phyloP scores from a whole-genome alignment of 805 yeast species.

The Starmerella bombicola region DNA sequence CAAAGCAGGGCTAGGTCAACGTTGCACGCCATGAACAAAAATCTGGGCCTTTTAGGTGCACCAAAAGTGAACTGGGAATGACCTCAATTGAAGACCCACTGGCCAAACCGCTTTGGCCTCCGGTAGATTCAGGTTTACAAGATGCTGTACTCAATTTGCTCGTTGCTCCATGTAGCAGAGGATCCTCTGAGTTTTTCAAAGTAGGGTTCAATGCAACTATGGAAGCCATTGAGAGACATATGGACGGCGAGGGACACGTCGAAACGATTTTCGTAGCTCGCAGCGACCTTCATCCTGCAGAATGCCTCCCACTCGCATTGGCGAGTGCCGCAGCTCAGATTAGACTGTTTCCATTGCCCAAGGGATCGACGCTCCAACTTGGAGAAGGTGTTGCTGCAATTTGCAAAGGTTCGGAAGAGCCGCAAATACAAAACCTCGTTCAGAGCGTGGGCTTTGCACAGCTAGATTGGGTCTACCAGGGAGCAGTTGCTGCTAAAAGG shows the following conservation, averaged over 20 bases:
- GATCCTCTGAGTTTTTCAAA: conserved; percentile 12
- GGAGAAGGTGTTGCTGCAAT: conserved; percentile 10
- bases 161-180: neutral
- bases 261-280: conserved; percentile 19
- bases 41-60: too few relatives aligned
- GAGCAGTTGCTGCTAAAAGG: too few relatives aligned
- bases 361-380: conserved; percentile 10
- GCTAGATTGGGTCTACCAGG: conserved; percentile 20
- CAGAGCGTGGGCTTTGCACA: conserved; percentile 10
- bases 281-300: conserved; percentile 13
- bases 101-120: conserved; percentile 23
- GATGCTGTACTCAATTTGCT: conserved; percentile 10
- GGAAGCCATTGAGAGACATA: conserved; percentile 17
- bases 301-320: conserved; percentile 18
- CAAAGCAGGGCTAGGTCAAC: too few relatives aligned
- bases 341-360: conserved; percentile 17
- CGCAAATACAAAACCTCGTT: conserved; percentile 3
- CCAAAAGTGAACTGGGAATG: too few relatives aligned
- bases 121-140: conserved; percentile 5
- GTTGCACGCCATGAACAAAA: too few relatives aligned
- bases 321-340: conserved; percentile 18
- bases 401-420: conserved; percentile 1
- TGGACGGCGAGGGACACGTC: conserved; percentile 2
- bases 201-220: conserved; percentile 23
- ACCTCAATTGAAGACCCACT: conserved; percentile 12